Percentiles rank a stretch among this genome's conserved stretches.
Evolutionary conservation across 2,329 filamentous ascomycete species (phyloP).

Genomic region (Aspergillus quadricinctus): DNA sequence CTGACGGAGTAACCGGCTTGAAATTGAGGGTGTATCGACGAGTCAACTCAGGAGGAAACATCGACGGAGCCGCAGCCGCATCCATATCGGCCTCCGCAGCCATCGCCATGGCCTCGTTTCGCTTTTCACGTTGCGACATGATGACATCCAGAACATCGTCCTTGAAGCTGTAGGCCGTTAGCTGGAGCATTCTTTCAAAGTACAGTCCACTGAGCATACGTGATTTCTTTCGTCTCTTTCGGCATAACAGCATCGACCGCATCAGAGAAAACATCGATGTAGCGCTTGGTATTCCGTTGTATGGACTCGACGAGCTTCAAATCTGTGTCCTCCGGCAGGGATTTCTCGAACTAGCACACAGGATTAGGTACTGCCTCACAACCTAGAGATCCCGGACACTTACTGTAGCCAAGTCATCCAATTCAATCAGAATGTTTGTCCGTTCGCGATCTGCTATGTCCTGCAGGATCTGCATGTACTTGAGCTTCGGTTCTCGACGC

Average conservation of each 20-base stretch:
- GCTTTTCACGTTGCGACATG: slow-evolving; percentile 82
- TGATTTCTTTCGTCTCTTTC: slow-evolving; percentile 69
- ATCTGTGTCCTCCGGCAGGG: slow-evolving; percentile 62
- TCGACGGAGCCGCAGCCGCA: slow-evolving; percentile 62
- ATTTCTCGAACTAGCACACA: slow-evolving; percentile 64
- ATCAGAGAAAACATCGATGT: slow-evolving; percentile 83
- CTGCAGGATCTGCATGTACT: slow-evolving; percentile 86
- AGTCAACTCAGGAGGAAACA: slow-evolving; percentile 88
- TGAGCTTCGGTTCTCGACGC: slow-evolving; percentile 61
- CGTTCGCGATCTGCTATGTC: slow-evolving; percentile 75
- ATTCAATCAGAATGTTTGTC: slow-evolving; percentile 76
- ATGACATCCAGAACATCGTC: slow-evolving; percentile 96
- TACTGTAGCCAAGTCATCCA: slow-evolving; percentile 80
- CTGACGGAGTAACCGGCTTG: slow-evolving; percentile 76
- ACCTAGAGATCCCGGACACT: slow-evolving; percentile 6
- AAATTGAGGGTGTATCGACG: slow-evolving; percentile 94
- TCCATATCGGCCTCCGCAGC: slow-evolving; percentile 64
- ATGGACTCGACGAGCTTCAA: slow-evolving; percentile 71
- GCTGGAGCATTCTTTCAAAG: slow-evolving; percentile 1
- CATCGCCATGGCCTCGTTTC: slow-evolving; percentile 72
- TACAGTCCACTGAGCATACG: slow-evolving; percentile 46
- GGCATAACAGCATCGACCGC: slow-evolving; percentile 88
- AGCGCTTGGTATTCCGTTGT: slow-evolving; percentile 88
- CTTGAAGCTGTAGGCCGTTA: slow-evolving; percentile 66
- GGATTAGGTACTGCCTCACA: slow-evolving; percentile 3